Evolutionary conservation across 2,329 filamentous ascomycete species (phyloP).

Genomic region (Aquanectria penicillioides): DNA sequence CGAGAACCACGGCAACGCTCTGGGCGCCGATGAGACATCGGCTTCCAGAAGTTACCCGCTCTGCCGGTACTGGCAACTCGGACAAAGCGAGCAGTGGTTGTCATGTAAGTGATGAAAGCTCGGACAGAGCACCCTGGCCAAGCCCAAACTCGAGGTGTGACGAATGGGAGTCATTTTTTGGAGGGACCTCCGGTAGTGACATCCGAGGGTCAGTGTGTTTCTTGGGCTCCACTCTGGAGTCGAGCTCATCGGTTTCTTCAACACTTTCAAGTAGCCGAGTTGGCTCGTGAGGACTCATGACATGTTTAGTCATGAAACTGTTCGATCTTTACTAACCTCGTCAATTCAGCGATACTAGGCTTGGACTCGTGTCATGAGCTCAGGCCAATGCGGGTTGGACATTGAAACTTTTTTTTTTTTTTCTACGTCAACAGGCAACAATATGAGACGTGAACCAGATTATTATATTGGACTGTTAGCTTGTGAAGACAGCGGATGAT

Average conservation of each 20-base stretch:
- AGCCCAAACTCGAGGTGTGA: not conserved
- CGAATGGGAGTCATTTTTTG: not conserved
- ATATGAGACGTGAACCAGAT: not conserved
- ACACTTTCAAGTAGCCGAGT: slow-evolving; percentile 13
- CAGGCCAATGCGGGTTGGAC: no score
- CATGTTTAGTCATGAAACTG: no score
- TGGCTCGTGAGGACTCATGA: no score
- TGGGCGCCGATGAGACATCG: not conserved
- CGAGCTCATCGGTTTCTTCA: not conserved
- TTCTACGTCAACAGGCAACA: not conserved
- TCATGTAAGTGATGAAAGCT: no score
- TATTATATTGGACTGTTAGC: not conserved
- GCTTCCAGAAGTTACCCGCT: not conserved
- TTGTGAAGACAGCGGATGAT: slow-evolving; percentile 2
- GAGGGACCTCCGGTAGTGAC: not conserved
- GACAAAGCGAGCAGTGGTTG: no score
- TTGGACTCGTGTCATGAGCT: no score
- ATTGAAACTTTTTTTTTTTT: no score
- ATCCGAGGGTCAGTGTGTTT: slow-evolving; percentile 4
- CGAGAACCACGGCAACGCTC: slow-evolving; percentile 12
- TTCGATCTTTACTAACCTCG: no score
- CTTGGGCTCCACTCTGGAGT: not conserved
- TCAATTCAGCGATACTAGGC: no score
- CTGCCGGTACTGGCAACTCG: not conserved
- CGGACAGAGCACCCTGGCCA: no score